Evolutionary conservation across 805 yeast genomes (phyloP), one percentile per base, ranked within the genome.

Genomic region (Candida manassasensis): DNA sequence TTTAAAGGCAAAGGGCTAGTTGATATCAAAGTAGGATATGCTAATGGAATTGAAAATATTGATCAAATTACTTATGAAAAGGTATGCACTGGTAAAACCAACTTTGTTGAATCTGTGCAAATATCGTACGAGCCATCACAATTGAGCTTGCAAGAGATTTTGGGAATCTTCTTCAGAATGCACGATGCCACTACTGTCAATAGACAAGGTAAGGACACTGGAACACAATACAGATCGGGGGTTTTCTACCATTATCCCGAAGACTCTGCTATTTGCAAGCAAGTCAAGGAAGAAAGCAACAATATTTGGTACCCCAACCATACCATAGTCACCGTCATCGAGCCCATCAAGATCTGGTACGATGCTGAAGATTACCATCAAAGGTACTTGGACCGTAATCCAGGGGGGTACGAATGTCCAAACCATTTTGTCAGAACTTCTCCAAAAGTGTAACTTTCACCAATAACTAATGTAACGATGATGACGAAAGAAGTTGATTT

Each of bases 321-420:
- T 49, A 63, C 65, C 38, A 81, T 93, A 18, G 82, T 66, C 30
- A 88, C 97, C 1, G 63, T 61, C 29, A 75, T 89, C 34, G 83
- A 77, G 51, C 82, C 84, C 6, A 71, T 87, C 29, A 55, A 66
- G 34, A 69, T 67, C 40, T 93, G 85, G 71, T 82, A 80, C 67
- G 96, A 89, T 53, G 97, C 97, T n/a, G 98, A 90, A 60, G 89
- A 80, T 24, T 90, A 89, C 57, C 98, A 90, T 57, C 97, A 90
- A 56, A 52, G 71, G 42, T 90, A 93, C 56, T 67, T 90, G 49
- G 71, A 72, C 38, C 79, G 77, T 50, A 87, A 90, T 55, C 95
- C 96, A 2, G 59, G 64, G 4, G 97, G 97, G 4, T 87, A 89
- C 57, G 85, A 84, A 40, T 90, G 97, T 56, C 90, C 96, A 14